Conservation (phyloP, 768 basidiomycete species). For the Podaxis mareebaensis region DNA sequence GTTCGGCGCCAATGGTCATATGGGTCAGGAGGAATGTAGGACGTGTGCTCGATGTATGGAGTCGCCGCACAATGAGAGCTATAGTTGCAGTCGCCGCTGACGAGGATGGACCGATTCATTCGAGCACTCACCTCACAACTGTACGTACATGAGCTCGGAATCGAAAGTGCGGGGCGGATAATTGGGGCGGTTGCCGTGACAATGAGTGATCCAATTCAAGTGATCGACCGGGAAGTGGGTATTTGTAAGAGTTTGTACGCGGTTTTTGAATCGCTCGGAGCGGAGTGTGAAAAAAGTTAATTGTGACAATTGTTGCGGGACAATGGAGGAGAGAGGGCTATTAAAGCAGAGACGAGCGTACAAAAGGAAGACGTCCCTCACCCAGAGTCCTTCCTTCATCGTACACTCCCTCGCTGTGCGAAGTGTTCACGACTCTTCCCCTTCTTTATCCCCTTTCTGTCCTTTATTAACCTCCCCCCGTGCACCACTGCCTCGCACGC, state of each 20-base stretch:
- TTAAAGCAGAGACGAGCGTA: background rate
- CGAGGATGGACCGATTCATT: background rate
- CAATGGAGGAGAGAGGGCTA: constrained; percentile 5
- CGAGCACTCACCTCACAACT: background rate
- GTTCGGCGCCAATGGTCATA: background rate
- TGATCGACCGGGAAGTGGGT: background rate
- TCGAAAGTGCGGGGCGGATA: background rate
- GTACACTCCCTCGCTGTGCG: constrained; percentile 12
- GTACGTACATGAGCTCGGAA: background rate
- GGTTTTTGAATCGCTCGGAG: background rate
- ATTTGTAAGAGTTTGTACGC: background rate
- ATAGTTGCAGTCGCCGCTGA: background rate
- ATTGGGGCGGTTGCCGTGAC: background rate
- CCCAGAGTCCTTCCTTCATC: background rate
- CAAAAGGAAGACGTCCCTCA: background rate
- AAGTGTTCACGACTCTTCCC: background rate
- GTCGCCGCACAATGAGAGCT: background rate
- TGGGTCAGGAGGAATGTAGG: background rate
- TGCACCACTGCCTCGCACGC: background rate
- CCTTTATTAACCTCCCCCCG: background rate
- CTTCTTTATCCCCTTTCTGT: background rate
- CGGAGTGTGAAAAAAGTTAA: constrained; percentile 2
- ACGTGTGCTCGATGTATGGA: background rate
- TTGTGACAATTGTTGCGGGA: background rate
- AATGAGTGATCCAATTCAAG: background rate